These are phyloP conservation scores for Penicillium malachiteum DNA, from an alignment of 495 filamentous ascomycete genomes.

Conservation along the genomic window DNA sequence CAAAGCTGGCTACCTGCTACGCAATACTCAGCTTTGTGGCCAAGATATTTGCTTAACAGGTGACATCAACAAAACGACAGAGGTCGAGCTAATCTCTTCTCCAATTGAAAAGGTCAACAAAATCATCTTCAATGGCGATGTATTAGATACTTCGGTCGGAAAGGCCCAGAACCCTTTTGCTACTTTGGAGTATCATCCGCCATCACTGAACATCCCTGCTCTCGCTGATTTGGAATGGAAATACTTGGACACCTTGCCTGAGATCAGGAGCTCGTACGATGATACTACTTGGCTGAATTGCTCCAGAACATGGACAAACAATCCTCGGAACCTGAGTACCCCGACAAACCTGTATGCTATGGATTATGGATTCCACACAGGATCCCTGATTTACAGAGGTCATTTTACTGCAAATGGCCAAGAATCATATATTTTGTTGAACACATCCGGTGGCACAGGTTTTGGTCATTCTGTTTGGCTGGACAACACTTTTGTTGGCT, in stretches of 20 bases:
- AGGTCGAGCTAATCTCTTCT: slow-evolving; percentile 58
- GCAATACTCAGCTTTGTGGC: slow-evolving; percentile 49
- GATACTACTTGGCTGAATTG: slow-evolving; percentile 58
- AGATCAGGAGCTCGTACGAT: slow-evolving; percentile 56
- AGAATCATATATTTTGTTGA: slow-evolving; percentile 52
- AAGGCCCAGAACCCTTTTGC: slow-evolving; percentile 30
- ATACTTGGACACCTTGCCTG: slow-evolving; percentile 64
- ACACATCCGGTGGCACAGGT: slow-evolving; percentile 57
- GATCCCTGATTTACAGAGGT: slow-evolving; percentile 64
- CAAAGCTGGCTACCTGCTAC: slow-evolving; percentile 64
- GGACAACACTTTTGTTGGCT: slow-evolving; percentile 49
- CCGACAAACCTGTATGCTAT: slow-evolving; percentile 58
- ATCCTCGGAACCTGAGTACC: slow-evolving; percentile 49
- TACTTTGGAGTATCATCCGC: slow-evolving; percentile 42
- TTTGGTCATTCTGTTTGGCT: slow-evolving; percentile 57
- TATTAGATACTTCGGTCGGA: slow-evolving; percentile 7
- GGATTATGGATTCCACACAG: slow-evolving; percentile 71
- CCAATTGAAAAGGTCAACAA: slow-evolving; percentile 37
- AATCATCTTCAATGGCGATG: slow-evolving; percentile 51
- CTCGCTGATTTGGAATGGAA: slow-evolving; percentile 59
- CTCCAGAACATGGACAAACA: slow-evolving; percentile 55
- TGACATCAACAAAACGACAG: slow-evolving; percentile 63
- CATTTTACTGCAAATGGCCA: slow-evolving; percentile 61
- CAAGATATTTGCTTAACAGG: slow-evolving; percentile 52
- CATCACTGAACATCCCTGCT: slow-evolving; percentile 48